phyloP scores from a whole-genome alignment of 306 rosid genomes.

The Cotoneaster glaucophyllus region DNA sequence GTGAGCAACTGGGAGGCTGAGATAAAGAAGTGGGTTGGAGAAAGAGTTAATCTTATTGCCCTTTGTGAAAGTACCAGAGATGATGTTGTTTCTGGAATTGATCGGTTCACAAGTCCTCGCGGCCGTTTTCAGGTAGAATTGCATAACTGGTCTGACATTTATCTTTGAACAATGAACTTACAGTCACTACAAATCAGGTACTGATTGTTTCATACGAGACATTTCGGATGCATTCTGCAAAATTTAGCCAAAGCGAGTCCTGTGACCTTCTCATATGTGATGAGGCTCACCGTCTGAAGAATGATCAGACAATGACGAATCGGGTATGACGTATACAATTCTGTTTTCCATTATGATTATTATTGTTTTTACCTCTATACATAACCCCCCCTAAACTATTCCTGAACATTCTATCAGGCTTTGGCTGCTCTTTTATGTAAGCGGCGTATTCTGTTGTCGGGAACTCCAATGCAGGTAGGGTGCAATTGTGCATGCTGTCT shows the following conservation, averaged over 20 bases:
- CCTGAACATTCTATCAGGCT: slow-evolving; percentile 42
- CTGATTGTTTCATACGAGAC: slow-evolving; percentile 91
- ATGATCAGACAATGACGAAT: slow-evolving; percentile 94
- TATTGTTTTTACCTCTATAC: background rate
- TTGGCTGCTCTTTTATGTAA: slow-evolving; percentile 84
- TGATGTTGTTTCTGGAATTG: slow-evolving; percentile 78
- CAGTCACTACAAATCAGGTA: slow-evolving; percentile 39
- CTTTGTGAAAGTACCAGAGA: slow-evolving; percentile 82
- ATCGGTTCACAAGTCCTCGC: slow-evolving; percentile 54
- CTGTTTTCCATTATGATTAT: background rate
- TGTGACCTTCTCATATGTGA: slow-evolving; percentile 96
- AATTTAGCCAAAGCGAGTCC: slow-evolving; percentile 58
- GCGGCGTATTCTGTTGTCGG: slow-evolving; percentile 77
- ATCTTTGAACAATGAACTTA: slow-evolving; percentile 6
- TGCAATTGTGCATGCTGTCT: slow-evolving; percentile 4
- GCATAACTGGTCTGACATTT: slow-evolving; percentile 9
- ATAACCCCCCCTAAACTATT: background rate
- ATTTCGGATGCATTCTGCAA: slow-evolving; percentile 83
- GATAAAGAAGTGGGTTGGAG: slow-evolving; percentile 85
- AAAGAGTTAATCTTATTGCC: slow-evolving; percentile 70
- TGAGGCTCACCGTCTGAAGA: slow-evolving; percentile 95
- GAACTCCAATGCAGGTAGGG: slow-evolving; percentile 96
- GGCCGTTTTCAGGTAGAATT: slow-evolving; percentile 53
- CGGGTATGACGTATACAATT: slow-evolving; percentile 41
- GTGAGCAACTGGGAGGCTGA: slow-evolving; percentile 99